phyloP scores from a whole-genome alignment of 2,329 filamentous ascomycete species.

The Graphiopsis chlorocephala region DNA sequence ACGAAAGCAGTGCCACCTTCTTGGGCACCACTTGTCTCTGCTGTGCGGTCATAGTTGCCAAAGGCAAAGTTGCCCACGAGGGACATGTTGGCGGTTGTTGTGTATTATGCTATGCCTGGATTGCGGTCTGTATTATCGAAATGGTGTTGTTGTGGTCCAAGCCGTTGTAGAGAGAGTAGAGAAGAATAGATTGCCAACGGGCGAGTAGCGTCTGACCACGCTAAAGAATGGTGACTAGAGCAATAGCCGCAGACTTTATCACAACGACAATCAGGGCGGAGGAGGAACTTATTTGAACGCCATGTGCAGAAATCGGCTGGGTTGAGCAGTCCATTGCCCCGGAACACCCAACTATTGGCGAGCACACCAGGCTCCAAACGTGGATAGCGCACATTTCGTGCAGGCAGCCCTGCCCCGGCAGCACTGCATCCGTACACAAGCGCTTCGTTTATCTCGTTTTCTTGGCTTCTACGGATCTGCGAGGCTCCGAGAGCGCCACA shows the following conservation, averaged over 20 bases:
- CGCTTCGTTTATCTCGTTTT: slow-evolving; percentile 16
- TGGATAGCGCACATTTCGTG: not conserved
- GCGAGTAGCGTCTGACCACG: not conserved
- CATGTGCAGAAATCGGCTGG: slow-evolving; percentile 12
- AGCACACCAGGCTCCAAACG: slow-evolving; percentile 5
- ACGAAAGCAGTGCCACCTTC: slow-evolving; percentile 31
- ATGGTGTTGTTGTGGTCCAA: not conserved
- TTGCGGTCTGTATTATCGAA: not conserved
- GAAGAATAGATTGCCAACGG: not conserved
- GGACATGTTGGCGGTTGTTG: slow-evolving; percentile 36
- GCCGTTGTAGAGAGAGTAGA: not conserved
- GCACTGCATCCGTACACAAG: slow-evolving; percentile 1
- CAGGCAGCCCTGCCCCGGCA: slow-evolving; percentile 5
- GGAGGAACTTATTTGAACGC: slow-evolving; percentile 5
- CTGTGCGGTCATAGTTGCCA: slow-evolving; percentile 41
- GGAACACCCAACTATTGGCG: slow-evolving; percentile 1
- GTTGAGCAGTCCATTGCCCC: slow-evolving; percentile 3
- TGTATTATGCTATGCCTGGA: slow-evolving; percentile 3
- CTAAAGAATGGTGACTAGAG: not conserved
- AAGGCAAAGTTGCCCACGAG: slow-evolving; percentile 44
- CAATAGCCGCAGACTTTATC: not conserved
- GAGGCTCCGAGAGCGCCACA: not conserved
- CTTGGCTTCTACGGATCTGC: not conserved
- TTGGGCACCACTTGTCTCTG: slow-evolving; percentile 37
- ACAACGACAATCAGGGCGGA: not conserved